Evolutionary conservation across 192 early-diverging fungal genomes (phyloP), one percentile per base, ranked within the genome.

Genomic region (Coemansia sp.): DNA sequence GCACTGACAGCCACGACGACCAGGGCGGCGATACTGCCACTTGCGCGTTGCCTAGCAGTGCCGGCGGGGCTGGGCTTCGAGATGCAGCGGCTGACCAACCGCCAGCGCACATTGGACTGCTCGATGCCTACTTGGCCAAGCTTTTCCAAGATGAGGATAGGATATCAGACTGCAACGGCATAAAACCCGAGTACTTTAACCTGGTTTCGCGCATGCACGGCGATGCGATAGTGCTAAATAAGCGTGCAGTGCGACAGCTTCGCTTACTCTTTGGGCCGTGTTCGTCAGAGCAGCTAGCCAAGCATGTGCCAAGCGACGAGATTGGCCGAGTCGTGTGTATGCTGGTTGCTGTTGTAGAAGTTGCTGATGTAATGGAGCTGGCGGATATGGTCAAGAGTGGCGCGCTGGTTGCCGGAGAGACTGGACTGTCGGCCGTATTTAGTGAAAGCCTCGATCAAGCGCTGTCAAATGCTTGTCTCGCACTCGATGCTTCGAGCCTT

Each of bases 101-200:
- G 2, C 26, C 52, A 13, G 26, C 47, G 9, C 47, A 42, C 16
- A 66, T 75, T 12, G 59, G 65, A 11, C 13, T 35, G 18, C 60
- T 80, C n/a, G 73, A 75, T 1, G 73, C 65, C 6, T 65, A 72
- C 14, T 26, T 80, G 26, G 33, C 69, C 12, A 59, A 68, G 53
- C 21, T 80, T 20, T 72, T 80, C 33, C 64, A 68, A 33, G 73
- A 75, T 37, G 77, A 80, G 23, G 73, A 80, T 52, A 41, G 25
- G 9, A 20, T 72, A 14, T 41, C 52, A 4, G 68, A 63, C 11
- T 23, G 16, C 43, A 47, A 38, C 36, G 31, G 26, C 31, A 47
- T 25, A 2, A 61, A 33, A 20, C 18, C 33, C 35, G 18, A 35
- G 1, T 28, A 71, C 14, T 71, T 80, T 31, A 50, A 43, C 7